Conservation (phyloP, 2,329 filamentous ascomycete genomes). For the Ophiostoma australiae region DNA sequence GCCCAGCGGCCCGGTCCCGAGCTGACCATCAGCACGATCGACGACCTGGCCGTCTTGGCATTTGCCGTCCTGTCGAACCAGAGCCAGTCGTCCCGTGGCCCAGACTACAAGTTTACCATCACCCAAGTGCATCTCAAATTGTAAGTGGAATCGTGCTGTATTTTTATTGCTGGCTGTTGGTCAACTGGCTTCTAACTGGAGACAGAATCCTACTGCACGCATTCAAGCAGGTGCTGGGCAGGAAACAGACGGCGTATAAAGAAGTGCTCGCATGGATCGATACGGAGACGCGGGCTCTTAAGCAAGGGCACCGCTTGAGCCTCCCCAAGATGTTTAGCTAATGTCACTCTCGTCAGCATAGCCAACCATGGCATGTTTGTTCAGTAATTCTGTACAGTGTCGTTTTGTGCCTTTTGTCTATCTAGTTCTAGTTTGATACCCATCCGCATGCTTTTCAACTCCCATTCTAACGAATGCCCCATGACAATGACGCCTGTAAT, state of each 20-base stretch:
- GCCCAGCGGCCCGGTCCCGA: slow-evolving; percentile 51
- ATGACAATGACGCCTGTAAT: too few relatives aligned
- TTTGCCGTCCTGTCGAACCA: slow-evolving; percentile 58
- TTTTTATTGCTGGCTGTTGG: not conserved
- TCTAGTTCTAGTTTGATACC: not conserved
- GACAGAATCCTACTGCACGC: slow-evolving; percentile 64
- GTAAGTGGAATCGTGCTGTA: not conserved
- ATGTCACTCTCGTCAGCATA: too few relatives aligned
- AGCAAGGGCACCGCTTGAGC: slow-evolving; percentile 21
- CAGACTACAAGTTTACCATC: slow-evolving; percentile 55
- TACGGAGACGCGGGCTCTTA: slow-evolving; percentile 40
- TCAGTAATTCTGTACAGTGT: not conserved
- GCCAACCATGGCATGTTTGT: too few relatives aligned
- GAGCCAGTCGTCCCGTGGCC: slow-evolving; percentile 42
- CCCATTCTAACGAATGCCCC: not conserved
- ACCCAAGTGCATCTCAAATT: slow-evolving; percentile 50
- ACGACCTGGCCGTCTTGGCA: slow-evolving; percentile 60
- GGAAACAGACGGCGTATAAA: slow-evolving; percentile 66
- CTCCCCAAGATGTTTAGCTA: slow-evolving; percentile 20
- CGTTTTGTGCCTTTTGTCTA: not conserved
- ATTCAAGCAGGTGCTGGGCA: slow-evolving; percentile 61
- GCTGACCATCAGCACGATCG: slow-evolving; percentile 63
- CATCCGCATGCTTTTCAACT: not conserved
- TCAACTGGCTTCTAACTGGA: not conserved
- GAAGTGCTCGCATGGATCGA: slow-evolving; percentile 65